phyloP scores from a whole-genome alignment of 257 asterid genomes.

The Apocynum venetum region DNA sequence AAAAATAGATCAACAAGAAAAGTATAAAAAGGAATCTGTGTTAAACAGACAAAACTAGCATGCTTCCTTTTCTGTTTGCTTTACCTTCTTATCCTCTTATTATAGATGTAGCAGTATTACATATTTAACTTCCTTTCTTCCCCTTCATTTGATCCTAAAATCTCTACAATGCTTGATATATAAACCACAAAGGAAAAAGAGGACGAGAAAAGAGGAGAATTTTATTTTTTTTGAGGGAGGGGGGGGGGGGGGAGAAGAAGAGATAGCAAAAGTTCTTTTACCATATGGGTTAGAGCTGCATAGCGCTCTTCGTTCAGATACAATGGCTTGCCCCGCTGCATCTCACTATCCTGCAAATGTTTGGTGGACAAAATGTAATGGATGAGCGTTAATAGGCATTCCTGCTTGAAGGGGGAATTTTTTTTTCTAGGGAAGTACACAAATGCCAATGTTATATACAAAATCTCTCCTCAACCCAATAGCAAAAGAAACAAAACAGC shows the following conservation, averaged over 20 bases:
- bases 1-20: neutral
- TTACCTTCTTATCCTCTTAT: neutral
- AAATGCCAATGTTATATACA: neutral
- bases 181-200: neutral
- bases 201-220: too few species aligned
- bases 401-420: neutral
- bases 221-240: too few species aligned
- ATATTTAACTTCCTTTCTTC: neutral
- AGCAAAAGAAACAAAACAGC: neutral
- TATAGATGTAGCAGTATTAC: neutral
- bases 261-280: slow-evolving; percentile 24
- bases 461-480: neutral
- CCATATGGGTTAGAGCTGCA: slow-evolving; percentile 87
- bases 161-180: neutral
- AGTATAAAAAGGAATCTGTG: neutral
- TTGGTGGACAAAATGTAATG: slow-evolving; percentile 5
- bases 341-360: slow-evolving; percentile 71
- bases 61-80: neutral
- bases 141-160: neutral
- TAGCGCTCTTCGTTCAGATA: slow-evolving; percentile 88
- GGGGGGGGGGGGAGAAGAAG: neutral
- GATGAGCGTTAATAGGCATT: slow-evolving; percentile 6
- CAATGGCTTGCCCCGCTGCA: slow-evolving; percentile 87
- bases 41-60: neutral
- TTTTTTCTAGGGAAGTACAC: neutral